Evolutionary conservation across 768 basidiomycete species (phyloP).

Genomic region (Podaxis sp.): DNA sequence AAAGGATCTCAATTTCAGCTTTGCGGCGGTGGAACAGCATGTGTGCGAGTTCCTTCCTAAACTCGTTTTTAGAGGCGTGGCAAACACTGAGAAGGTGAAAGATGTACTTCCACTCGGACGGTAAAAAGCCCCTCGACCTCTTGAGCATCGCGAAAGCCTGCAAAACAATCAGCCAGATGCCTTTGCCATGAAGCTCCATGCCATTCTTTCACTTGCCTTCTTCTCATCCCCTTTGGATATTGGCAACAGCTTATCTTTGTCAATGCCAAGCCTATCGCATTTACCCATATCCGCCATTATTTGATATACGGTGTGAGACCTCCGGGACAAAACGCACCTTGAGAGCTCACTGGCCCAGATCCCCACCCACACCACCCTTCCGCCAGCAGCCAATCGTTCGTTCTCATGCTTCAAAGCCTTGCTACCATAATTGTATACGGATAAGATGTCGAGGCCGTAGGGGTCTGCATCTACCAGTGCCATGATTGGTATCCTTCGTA

Average conservation of each 20-base stretch:
- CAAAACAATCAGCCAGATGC: background rate
- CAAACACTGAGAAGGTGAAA: background rate
- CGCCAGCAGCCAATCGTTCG: slow-evolving; percentile 55
- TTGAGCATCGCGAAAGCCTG: slow-evolving; percentile 67
- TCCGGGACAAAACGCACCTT: slow-evolving; percentile 38
- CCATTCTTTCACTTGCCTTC: slow-evolving; percentile 47
- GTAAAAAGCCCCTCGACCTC: slow-evolving; percentile 38
- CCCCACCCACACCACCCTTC: slow-evolving; percentile 78
- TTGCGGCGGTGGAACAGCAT: slow-evolving; percentile 85
- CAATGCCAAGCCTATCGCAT: slow-evolving; percentile 52
- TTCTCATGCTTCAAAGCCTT: slow-evolving; percentile 67
- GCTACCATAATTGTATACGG: slow-evolving; percentile 85
- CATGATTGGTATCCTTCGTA: slow-evolving; percentile 66
- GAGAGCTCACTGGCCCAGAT: slow-evolving; percentile 67
- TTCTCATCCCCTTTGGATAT: slow-evolving; percentile 70
- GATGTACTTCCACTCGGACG: slow-evolving; percentile 64
- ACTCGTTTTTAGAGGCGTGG: background rate
- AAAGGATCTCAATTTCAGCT: slow-evolving; percentile 86
- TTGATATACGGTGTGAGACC: background rate
- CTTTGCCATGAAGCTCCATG: background rate
- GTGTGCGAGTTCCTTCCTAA: slow-evolving; percentile 74
- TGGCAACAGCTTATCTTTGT: slow-evolving; percentile 60
- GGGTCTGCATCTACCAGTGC: slow-evolving; percentile 90
- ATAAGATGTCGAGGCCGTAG: slow-evolving; percentile 89
- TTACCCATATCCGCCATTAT: background rate